A percentile compares a stretch with the other conserved stretches of the same genome.
phyloP scores from a whole-genome alignment of 169 alveolate species.

The Sarcocystis neurona region DNA sequence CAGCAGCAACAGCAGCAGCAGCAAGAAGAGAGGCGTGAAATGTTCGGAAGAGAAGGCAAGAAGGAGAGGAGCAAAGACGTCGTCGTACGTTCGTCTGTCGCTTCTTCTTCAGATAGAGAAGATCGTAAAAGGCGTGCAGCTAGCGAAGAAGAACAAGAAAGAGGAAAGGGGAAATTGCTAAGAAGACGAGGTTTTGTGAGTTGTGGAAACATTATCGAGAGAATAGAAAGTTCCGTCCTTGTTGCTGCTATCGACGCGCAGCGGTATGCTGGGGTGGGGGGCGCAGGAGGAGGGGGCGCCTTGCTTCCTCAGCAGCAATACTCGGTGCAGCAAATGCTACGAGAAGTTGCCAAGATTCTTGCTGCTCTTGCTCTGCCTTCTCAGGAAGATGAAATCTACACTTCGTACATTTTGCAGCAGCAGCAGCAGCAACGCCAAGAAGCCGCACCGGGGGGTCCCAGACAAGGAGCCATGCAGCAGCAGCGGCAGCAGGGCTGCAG shows the following conservation, averaged over 20 bases:
- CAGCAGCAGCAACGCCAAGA: not conserved
- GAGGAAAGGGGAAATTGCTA: not conserved
- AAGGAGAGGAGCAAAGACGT: not conserved
- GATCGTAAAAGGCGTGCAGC: not conserved
- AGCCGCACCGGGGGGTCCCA: not conserved
- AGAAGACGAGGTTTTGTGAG: not conserved
- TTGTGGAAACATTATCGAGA: not conserved
- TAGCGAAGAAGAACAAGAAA: not conserved
- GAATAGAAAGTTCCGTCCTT: conserved; percentile 21
- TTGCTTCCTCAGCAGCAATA: conserved; percentile 30
- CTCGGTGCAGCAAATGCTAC: conserved; percentile 41
- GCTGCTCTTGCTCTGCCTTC: conserved; percentile 48
- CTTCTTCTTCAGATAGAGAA: not conserved
- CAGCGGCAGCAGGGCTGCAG: conserved; percentile 7
- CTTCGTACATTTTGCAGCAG: not conserved
- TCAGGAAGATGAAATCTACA: not conserved
- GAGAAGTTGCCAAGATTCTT: conserved; percentile 42
- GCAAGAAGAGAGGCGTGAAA: not conserved
- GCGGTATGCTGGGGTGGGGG: conserved; percentile 22
- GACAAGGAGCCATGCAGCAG: not conserved
- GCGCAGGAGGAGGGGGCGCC: conserved; percentile 43
- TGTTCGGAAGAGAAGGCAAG: not conserved
- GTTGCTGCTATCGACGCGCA: conserved; percentile 46
- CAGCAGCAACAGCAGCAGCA: conserved; percentile 8
- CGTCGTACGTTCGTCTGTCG: no score